Conservation (phyloP, 148 eudicot species). For the Selenicereus undatus region DNA sequence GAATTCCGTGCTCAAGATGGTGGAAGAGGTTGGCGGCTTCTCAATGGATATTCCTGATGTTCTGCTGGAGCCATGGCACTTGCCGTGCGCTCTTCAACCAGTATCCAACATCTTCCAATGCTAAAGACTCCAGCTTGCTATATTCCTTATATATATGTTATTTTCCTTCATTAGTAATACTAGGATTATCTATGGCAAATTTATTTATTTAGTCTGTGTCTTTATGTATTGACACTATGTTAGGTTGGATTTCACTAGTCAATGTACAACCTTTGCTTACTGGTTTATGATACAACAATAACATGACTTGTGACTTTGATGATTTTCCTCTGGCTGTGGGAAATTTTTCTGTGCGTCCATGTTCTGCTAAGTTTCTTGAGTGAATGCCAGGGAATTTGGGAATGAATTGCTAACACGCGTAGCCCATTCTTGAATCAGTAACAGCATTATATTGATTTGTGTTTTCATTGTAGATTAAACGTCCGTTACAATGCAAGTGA, state of each 20-base stretch:
- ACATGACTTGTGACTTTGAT: too few species aligned
- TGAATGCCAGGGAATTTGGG: background rate
- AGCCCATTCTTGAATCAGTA: too few species aligned
- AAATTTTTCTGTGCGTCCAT: background rate
- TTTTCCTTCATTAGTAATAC: background rate
- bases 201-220: slow-evolving; percentile 14
- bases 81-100: slow-evolving; percentile 63
- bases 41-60: slow-evolving; percentile 62
- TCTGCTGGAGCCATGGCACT: slow-evolving; percentile 88
- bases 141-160: too few species aligned
- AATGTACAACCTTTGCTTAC: background rate
- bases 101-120: slow-evolving; percentile 49
- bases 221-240: background rate
- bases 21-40: slow-evolving; percentile 64
- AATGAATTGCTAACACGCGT: too few species aligned
- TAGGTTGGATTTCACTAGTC: background rate
- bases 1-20: slow-evolving; percentile 62
- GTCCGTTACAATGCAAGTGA: too few species aligned
- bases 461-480: too few species aligned
- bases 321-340: background rate
- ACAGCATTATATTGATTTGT: too few species aligned
- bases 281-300: background rate
- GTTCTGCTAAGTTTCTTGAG: background rate
- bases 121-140: background rate
- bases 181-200: too few species aligned